Evolutionary conservation across 352 stramenopile species (phyloP), one percentile per base, ranked within the genome.

Genomic region (Plasmopara muralis): DNA sequence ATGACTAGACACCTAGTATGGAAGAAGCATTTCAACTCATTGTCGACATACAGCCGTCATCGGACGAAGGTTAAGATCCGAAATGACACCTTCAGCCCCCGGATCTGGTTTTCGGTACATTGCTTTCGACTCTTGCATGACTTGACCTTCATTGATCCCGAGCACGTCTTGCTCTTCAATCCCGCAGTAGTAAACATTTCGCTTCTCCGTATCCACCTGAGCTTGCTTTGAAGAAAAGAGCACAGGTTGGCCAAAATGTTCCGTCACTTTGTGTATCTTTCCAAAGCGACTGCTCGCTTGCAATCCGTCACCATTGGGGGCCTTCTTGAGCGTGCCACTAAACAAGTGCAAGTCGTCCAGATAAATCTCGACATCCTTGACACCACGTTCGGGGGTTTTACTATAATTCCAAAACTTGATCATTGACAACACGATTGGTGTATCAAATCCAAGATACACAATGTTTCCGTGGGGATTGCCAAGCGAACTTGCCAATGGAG

Each of bases 331-430:
- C 8, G 66, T 67, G 7, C 81, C 80, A 7, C 78, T 86, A 56
- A 83, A 91, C 13, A 94, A 64, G 41, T 81, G 83, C n/a, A 89
- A 47, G 52, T 95, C 83, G 44, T 96, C 87, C 4, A 96, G 15
- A 53, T 87, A 91, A 50, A 96, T 82, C 43, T 89, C 76, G 45
- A 96, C 37, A 5, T 93, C 82, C 31, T 83, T 81, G 1, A 86
- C 87, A 1, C 87, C 87, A 47, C 87, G 78, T 43, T 87, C 76
- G 0, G 85, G 77, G 0, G 86, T 93, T 47, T 93, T 94, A 55
- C 62, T 79, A 59, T 96, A 96, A 45, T 96, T 95, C 77, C 78
- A 95, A 43, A 95, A 79, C 57, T 91, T 95, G 50, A 95, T 77
- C 52, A 91, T 73, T 0, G 82, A 93, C 4, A 94, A 28, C 14